These are phyloP conservation scores for Cercospora sp. DNA, from an alignment of 2,329 filamentous ascomycete species.

Conservation along the genomic window DNA sequence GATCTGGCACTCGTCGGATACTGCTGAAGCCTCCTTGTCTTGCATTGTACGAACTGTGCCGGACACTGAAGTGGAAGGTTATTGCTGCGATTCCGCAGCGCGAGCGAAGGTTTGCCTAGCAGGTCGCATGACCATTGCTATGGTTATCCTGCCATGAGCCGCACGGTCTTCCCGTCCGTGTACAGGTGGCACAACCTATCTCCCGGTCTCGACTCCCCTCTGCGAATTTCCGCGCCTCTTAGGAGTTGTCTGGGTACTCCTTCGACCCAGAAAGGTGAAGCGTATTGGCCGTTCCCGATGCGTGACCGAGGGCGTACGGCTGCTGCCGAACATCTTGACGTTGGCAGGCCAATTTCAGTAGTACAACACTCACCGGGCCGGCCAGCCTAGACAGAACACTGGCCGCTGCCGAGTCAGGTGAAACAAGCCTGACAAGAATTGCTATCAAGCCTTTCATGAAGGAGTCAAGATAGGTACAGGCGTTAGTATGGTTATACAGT, in stretches of 20 bases:
- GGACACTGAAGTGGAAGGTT: not conserved
- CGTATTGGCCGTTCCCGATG: not conserved
- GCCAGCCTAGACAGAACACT: not conserved
- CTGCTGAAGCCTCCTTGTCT: not conserved
- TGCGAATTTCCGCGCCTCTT: not conserved
- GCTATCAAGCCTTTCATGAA: not conserved
- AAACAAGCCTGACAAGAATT: slow-evolving; percentile 5
- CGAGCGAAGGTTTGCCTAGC: slow-evolving; percentile 6
- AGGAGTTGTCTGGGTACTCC: not conserved
- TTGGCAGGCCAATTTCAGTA: not conserved
- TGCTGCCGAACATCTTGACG: not conserved
- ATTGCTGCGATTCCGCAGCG: not conserved
- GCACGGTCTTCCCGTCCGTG: too few relatives aligned
- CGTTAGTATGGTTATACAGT: too few relatives aligned
- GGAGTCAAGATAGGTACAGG: not conserved
- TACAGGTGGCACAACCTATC: not conserved
- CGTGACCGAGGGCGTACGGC: not conserved
- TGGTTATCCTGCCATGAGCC: too few relatives aligned
- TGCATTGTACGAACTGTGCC: not conserved
- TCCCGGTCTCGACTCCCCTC: not conserved
- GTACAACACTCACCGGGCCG: not conserved
- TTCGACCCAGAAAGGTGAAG: not conserved
- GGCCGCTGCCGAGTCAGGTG: not conserved
- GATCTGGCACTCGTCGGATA: not conserved
- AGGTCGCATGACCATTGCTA: not conserved